Evolutionary conservation across 2,329 filamentous ascomycete genomes (phyloP), one percentile per base, ranked within the genome.

Genomic region (Gyromitra esculenta): DNA sequence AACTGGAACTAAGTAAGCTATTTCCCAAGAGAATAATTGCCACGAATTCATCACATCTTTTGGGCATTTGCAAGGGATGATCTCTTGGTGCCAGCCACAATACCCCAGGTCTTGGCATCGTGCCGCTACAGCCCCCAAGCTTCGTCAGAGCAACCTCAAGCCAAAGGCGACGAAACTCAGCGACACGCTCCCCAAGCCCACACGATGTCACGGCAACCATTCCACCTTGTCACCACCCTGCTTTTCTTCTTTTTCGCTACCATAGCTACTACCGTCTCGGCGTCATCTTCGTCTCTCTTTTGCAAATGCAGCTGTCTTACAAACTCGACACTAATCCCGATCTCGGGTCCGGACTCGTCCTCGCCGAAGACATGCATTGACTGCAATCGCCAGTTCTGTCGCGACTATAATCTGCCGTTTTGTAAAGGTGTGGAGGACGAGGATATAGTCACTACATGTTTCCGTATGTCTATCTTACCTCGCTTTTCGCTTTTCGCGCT

Each of bases 231-330:
- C 35, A 48, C 31, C 52, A n/a, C 59, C 50, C 13, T 57, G 5
- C 43, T 70, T 4, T n/a, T 79, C 68, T 39, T 78, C 59, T 64
- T 79, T 37, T 41, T 76, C 39, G 21, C 37, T 21, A 21, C 62
- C 15, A 52, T 70, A 37, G 63, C 50, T 15, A 48, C 78, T 31
- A 70, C 76, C n/a, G 52, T 71, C 63, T 73, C 76, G 57, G 70
- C 72, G 45, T 76, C 77, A 3, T 73, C 77, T 41, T 73, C 76
- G 5, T 75, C 77, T 54, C 78, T 80, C 75, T 91, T 91, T 83
- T 91, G 90, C 87, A 91, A 91, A 87, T 91, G 90, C 82, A 91
- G 89, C 73, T 91, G 90, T 83, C 89, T 89, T 83, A 86, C 86
- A 65, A 91, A 91, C 82, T 89, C 87, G 83, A 91, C 89, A 70